Percentiles rank a stretch among this genome's conserved stretches.
Evolutionary conservation across 2,329 filamentous ascomycete species (phyloP).

Genomic region (Cladophialophora yegresii): DNA sequence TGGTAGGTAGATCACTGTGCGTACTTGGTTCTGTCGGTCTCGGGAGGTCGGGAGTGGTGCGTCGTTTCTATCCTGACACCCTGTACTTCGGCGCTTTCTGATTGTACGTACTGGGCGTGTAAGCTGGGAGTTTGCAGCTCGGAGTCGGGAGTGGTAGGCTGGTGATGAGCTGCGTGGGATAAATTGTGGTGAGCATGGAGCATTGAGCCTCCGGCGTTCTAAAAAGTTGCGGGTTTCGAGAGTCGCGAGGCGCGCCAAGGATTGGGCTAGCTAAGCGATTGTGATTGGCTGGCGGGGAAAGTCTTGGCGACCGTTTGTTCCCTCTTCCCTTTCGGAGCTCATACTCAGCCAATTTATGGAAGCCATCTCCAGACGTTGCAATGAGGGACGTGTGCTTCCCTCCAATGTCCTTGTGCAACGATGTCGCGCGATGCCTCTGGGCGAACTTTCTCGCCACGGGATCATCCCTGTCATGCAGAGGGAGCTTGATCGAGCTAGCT

Average conservation of each 20-base stretch:
- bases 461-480: not conserved
- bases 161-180: not conserved
- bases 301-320: not conserved
- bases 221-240: conserved; percentile 5
- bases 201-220: not conserved
- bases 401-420: not conserved
- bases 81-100: not conserved
- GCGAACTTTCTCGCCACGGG: no score
- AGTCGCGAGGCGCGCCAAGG: conserved; percentile 5
- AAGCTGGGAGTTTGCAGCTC: not conserved
- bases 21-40: no score
- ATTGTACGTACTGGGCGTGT: not conserved
- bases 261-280: no score
- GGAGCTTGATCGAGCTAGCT: not conserved
- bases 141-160: not conserved
- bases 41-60: no score
- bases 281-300: not conserved
- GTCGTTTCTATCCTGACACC: no score
- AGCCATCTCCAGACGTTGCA: no score
- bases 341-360: not conserved
- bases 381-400: no score
- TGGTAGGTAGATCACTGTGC: no score
- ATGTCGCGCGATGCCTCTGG: not conserved
- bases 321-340: not conserved
- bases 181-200: not conserved